Evolutionary conservation across 305 asterid genomes (phyloP).

Genomic region (Solanum hybrid): DNA sequence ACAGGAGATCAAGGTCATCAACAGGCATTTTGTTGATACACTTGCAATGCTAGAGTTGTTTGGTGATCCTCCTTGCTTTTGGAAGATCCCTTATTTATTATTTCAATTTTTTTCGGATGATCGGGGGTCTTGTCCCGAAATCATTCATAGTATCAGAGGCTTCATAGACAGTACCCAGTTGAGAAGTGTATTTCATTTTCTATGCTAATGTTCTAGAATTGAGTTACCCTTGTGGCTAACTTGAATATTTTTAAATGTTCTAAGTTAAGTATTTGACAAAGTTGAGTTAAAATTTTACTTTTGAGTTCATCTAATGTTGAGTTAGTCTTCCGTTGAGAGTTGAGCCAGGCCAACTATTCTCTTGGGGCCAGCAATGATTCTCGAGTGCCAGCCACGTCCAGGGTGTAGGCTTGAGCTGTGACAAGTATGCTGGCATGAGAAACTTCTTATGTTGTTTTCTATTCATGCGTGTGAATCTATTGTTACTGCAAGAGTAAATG

Average conservation of each 20-base stretch:
- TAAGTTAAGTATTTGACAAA: not conserved
- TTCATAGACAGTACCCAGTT: not conserved
- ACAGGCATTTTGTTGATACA: too few relatives aligned
- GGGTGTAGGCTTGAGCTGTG: not conserved
- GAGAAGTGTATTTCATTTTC: not conserved
- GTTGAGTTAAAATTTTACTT: not conserved
- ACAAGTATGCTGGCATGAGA: not conserved
- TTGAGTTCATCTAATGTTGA: not conserved
- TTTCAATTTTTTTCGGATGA: not conserved
- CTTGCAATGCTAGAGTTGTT: not conserved
- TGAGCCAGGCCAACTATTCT: not conserved
- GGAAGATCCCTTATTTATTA: not conserved
- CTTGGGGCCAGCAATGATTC: not conserved
- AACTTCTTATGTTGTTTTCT: not conserved
- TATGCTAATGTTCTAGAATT: not conserved
- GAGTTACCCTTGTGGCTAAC: not conserved
- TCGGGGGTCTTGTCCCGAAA: not conserved
- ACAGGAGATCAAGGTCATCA: too few relatives aligned
- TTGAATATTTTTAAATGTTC: not conserved
- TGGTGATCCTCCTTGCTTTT: not conserved
- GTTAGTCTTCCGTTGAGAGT: not conserved
- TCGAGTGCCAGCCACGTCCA: not conserved
- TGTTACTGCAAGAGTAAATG: not conserved
- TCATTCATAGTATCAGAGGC: not conserved
- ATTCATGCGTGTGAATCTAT: not conserved